phyloP scores from a whole-genome alignment of 192 early-diverging fungal species.

The Coemansia javaensis region DNA sequence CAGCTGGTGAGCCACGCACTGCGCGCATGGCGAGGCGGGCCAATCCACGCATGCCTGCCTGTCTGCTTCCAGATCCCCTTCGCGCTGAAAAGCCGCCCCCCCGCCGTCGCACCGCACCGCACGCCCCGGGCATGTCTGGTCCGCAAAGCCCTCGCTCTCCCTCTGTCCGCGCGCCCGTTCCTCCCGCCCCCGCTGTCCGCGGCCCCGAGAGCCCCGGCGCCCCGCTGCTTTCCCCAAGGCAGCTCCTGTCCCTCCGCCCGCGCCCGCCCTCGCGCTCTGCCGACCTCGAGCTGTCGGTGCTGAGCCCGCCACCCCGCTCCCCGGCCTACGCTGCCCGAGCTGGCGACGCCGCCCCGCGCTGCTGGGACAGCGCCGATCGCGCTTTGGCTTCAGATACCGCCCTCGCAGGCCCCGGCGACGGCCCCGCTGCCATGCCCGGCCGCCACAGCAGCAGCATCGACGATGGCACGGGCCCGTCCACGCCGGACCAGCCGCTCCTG shows the following conservation, averaged over 20 bases:
- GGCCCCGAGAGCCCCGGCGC: neutral
- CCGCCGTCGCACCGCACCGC: too few relatives aligned
- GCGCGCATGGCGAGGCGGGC: too few relatives aligned
- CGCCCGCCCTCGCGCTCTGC: neutral
- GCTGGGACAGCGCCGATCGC: neutral
- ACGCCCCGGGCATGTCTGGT: too few relatives aligned
- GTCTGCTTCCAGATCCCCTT: too few relatives aligned
- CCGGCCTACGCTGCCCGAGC: neutral
- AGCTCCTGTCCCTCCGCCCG: neutral
- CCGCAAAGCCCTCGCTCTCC: too few relatives aligned
- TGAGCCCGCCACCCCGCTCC: neutral
- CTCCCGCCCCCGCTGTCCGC: neutral
- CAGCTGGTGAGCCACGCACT: too few relatives aligned
- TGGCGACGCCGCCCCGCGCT: neutral
- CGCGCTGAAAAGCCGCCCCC: too few relatives aligned
- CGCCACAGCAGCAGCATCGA: constrained; percentile 1
- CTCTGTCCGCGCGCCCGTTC: too few relatives aligned
- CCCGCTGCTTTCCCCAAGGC: too few relatives aligned
- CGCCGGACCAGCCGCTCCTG: constrained; percentile 49
- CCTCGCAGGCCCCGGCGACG: neutral
- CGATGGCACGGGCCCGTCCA: constrained; percentile 9
- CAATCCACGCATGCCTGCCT: too few relatives aligned
- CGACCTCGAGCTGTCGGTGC: constrained; percentile 13
- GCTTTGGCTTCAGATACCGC: neutral
- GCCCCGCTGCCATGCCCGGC: constrained; percentile 1